Percentiles rank a stretch among this genome's conserved stretches.
Conservation (phyloP, 2,329 filamentous ascomycete genomes). For the Cytospora paraplurivora region DNA sequence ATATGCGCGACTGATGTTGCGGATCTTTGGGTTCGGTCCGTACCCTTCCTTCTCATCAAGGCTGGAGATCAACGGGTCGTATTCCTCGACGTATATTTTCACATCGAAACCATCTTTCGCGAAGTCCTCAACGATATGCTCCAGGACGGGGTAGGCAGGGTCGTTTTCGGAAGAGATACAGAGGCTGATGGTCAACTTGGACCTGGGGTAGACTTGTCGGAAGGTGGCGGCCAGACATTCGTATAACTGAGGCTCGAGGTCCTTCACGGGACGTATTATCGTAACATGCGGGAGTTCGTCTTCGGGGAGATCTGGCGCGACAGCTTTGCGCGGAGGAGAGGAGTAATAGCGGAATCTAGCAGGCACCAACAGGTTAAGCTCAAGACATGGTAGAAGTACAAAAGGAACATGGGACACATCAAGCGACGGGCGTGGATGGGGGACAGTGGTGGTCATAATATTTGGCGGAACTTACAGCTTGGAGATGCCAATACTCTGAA, state of each 20-base stretch:
- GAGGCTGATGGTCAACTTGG: conserved; percentile 77
- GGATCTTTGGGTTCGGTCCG: conserved; percentile 97
- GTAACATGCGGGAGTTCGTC: conserved; percentile 77
- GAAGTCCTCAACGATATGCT: conserved; percentile 72
- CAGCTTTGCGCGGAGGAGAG: conserved; percentile 48
- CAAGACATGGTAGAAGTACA: neutral
- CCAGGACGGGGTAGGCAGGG: conserved; percentile 73
- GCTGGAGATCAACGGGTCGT: conserved; percentile 71
- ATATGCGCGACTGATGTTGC: conserved; percentile 93
- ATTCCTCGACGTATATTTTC: conserved; percentile 75
- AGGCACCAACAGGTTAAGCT: conserved; percentile 34
- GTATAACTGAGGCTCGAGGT: conserved; percentile 85
- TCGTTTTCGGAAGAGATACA: conserved; percentile 78
- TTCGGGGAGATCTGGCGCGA: conserved; percentile 52
- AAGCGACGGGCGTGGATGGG: neutral
- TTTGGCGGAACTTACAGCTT: conserved; percentile 49
- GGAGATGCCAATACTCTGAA: conserved; percentile 58
- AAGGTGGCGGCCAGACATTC: conserved; percentile 90
- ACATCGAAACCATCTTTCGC: conserved; percentile 62
- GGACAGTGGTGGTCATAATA: neutral
- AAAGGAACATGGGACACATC: neutral
- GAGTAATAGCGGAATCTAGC: conserved; percentile 59
- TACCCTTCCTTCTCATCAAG: conserved; percentile 56
- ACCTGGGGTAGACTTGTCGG: conserved; percentile 74
- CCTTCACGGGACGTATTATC: conserved; percentile 90